phyloP scores from a whole-genome alignment of 257 asterid species.

The Forsythia viridissima region DNA sequence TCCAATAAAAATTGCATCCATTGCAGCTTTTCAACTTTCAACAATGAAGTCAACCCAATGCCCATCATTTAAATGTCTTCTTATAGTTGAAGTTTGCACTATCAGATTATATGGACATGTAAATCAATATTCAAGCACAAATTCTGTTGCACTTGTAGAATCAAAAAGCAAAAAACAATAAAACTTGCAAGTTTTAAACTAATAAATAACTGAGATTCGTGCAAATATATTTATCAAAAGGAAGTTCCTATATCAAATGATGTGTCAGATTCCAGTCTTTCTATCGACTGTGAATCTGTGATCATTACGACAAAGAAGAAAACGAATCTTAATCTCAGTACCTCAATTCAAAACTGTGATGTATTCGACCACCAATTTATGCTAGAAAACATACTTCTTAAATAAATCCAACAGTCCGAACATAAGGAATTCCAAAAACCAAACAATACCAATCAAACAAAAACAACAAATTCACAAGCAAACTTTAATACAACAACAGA shows the following conservation, averaged over 20 bases:
- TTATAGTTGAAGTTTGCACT: slow-evolving; percentile 8
- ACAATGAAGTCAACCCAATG: neutral
- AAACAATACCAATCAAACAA: neutral
- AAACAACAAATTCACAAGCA: slow-evolving; percentile 12
- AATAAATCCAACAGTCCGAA: neutral
- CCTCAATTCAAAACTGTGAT: neutral
- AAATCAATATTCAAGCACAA: slow-evolving; percentile 10
- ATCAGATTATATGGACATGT: slow-evolving; percentile 12
- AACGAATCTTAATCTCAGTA: neutral
- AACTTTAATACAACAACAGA: slow-evolving; percentile 8
- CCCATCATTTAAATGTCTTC: slow-evolving; percentile 1
- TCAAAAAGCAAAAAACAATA: neutral
- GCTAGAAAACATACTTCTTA: neutral
- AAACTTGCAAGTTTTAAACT: neutral
- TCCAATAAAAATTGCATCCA: neutral
- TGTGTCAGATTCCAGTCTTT: too few relatives aligned
- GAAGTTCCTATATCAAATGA: neutral
- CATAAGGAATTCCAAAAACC: neutral
- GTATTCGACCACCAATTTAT: neutral
- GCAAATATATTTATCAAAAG: neutral
- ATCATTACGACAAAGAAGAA: neutral
- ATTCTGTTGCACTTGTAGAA: neutral
- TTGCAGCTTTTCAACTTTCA: neutral
- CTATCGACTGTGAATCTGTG: too few relatives aligned
- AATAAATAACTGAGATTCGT: neutral